These are phyloP conservation scores for Hemileccinum impolitum DNA, from an alignment of 768 basidiomycete genomes.

Conservation along the genomic window DNA sequence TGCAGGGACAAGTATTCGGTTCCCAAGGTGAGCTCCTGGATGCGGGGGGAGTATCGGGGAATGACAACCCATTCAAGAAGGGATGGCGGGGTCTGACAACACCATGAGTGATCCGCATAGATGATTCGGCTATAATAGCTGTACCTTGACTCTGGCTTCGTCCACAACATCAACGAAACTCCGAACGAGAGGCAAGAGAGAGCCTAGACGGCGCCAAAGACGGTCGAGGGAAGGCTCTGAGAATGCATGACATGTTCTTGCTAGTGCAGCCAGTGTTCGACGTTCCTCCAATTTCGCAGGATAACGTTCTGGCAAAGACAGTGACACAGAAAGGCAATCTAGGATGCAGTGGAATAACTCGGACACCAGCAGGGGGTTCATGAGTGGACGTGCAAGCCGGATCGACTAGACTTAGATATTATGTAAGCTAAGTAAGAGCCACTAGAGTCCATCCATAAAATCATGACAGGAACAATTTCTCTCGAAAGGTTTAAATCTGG, in stretches of 20 bases:
- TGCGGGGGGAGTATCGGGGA: not conserved
- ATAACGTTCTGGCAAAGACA: too few species aligned
- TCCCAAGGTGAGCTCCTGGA: not conserved
- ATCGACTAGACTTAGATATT: too few species aligned
- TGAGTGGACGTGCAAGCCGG: not conserved
- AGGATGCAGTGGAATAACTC: not conserved
- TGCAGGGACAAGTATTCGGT: not conserved
- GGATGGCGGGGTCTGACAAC: too few species aligned
- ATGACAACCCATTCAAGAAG: not conserved
- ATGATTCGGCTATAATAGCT: too few species aligned
- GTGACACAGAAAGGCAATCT: not conserved
- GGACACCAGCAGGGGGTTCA: not conserved
- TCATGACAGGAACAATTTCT: too few species aligned
- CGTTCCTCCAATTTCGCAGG: not conserved
- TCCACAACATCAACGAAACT: not conserved
- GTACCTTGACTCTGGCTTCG: not conserved
- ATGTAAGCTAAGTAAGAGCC: too few species aligned
- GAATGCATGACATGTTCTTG: conserved; percentile 3
- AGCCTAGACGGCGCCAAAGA: conserved; percentile 3
- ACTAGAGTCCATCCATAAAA: too few species aligned
- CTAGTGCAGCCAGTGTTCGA: not conserved
- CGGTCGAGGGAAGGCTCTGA: conserved; percentile 4
- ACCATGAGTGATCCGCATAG: too few species aligned
- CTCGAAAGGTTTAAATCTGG: too few species aligned
- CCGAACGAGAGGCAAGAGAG: conserved; percentile 1